These are phyloP conservation scores for Termitomyces sp. DNA, from an alignment of 768 basidiomycete species.

Conservation along the genomic window DNA sequence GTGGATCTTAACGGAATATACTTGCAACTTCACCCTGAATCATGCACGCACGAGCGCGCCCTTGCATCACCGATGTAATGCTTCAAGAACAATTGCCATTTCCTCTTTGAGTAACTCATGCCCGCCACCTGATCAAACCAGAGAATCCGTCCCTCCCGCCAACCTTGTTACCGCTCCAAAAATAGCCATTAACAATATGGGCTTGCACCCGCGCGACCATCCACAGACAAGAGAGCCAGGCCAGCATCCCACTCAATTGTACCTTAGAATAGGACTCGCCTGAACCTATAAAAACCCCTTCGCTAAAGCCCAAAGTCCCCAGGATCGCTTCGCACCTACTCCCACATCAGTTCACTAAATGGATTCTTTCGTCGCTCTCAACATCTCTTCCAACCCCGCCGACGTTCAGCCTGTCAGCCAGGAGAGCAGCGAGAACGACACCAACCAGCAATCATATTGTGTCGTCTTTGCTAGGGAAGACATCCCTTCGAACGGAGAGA, in stretches of 20 bases:
- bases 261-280: background rate
- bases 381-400: background rate
- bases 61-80: background rate
- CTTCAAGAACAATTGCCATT: background rate
- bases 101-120: background rate
- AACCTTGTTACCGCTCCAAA: no score
- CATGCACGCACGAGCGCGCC: no score
- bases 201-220: background rate
- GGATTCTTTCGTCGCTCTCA: slow-evolving; percentile 1
- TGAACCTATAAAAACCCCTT: background rate
- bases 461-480: background rate
- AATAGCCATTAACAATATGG: background rate
- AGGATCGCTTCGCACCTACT: background rate
- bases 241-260: background rate
- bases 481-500: background rate
- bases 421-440: background rate
- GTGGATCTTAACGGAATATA: no score
- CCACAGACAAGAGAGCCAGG: background rate
- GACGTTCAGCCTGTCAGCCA: background rate
- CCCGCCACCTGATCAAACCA: no score
- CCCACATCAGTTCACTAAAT: background rate
- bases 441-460: background rate
- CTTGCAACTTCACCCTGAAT: background rate
- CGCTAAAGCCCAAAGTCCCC: background rate
- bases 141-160: no score